Percentiles rank a stretch among this genome's conserved stretches.
These are phyloP conservation scores for Lactuca saligna DNA, from an alignment of 129 eudicot genomes.

Conservation along the genomic window DNA sequence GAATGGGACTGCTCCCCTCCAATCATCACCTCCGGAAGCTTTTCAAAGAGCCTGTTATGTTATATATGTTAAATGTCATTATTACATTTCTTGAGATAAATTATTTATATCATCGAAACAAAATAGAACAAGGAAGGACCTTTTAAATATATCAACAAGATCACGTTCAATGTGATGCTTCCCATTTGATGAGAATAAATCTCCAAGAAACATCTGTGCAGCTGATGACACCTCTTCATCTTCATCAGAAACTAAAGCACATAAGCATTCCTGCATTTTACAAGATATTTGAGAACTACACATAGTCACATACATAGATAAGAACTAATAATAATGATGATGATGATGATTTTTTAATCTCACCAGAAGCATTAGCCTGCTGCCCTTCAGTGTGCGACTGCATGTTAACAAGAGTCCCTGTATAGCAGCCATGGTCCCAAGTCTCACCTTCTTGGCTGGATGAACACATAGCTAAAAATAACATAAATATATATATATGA, in stretches of 20 bases:
- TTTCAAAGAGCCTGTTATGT: conserved; percentile 66
- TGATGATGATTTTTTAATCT: conserved; percentile 24
- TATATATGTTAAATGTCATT: conserved; percentile 2
- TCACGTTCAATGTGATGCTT: conserved; percentile 45
- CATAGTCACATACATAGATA: too few relatives aligned
- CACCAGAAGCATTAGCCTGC: conserved; percentile 87
- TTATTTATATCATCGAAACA: neutral
- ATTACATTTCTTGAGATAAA: neutral
- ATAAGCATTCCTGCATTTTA: conserved; percentile 69
- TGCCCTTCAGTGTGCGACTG: conserved; percentile 60
- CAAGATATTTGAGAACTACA: too few relatives aligned
- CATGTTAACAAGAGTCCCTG: conserved; percentile 65
- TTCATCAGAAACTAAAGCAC: conserved; percentile 83
- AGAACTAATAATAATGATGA: too few relatives aligned
- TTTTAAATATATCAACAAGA: conserved; percentile 62
- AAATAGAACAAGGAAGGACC: conserved; percentile 36
- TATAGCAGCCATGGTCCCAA: conserved; percentile 67
- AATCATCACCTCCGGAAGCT: conserved; percentile 77
- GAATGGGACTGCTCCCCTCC: conserved; percentile 77
- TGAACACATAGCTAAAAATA: conserved; percentile 73
- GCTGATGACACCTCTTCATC: conserved; percentile 72
- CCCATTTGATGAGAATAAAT: conserved; percentile 54
- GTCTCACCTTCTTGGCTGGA: conserved; percentile 71
- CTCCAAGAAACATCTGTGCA: conserved; percentile 60
- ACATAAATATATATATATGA: neutral